Evolutionary conservation across 2,329 filamentous ascomycete genomes (phyloP).

Genomic region (Bertia moriformis): DNA sequence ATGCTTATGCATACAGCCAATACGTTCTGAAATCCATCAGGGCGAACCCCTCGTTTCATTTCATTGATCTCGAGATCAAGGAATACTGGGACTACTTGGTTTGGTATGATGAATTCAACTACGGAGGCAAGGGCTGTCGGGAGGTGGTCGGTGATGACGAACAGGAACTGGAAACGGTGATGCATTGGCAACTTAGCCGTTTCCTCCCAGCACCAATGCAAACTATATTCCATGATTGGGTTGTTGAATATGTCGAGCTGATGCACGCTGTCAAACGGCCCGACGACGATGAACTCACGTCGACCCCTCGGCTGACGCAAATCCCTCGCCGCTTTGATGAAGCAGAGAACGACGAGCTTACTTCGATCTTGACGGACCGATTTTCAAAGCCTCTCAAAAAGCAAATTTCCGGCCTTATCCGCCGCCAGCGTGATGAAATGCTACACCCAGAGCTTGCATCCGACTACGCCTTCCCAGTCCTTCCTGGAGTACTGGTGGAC

Average conservation of each 20-base stretch:
- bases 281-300: slow-evolving; percentile 25
- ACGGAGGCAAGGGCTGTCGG: slow-evolving; percentile 81
- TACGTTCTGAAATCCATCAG: slow-evolving; percentile 98
- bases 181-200: slow-evolving; percentile 95
- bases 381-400: slow-evolving; percentile 87
- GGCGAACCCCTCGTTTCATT: slow-evolving; percentile 87
- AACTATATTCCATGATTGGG: slow-evolving; percentile 76
- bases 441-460: slow-evolving; percentile 74
- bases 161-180: slow-evolving; percentile 75
- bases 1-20: slow-evolving; percentile 89
- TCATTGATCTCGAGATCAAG: slow-evolving; percentile 90
- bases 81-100: slow-evolving; percentile 99
- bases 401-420: slow-evolving; percentile 68
- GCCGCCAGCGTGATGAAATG: slow-evolving; percentile 74
- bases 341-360: slow-evolving; percentile 39
- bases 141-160: slow-evolving; percentile 64
- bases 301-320: slow-evolving; percentile 41
- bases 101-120: slow-evolving; percentile 99
- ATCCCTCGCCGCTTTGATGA: slow-evolving; percentile 34
- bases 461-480: slow-evolving; percentile 72
- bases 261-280: slow-evolving; percentile 81
- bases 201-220: slow-evolving; percentile 74
- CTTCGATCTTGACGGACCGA: slow-evolving; percentile 58
- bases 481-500: slow-evolving; percentile 52
- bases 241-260: slow-evolving; percentile 84